Percentiles rank a stretch among this genome's conserved stretches.
These are phyloP conservation scores for Claviceps digitariae DNA, from an alignment of 2,329 filamentous ascomycete genomes.

Conservation along the genomic window DNA sequence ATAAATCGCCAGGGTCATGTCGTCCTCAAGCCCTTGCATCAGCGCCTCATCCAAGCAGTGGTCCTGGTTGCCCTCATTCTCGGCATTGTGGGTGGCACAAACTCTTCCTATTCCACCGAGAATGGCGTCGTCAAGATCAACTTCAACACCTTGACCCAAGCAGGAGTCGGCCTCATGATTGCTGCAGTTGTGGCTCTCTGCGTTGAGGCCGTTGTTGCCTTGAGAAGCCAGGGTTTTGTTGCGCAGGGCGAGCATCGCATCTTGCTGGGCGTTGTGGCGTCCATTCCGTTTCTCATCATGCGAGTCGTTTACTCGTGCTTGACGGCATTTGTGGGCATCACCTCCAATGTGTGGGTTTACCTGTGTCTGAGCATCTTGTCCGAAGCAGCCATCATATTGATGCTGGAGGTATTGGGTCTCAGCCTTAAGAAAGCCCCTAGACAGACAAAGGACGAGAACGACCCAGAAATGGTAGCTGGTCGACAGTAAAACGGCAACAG, in stretches of 20 bases:
- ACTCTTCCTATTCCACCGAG: slow-evolving; percentile 8
- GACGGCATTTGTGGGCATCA: slow-evolving; percentile 16
- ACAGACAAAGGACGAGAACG: not conserved
- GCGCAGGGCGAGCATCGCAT: slow-evolving; percentile 41
- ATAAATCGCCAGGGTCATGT: slow-evolving; percentile 24
- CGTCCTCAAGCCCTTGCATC: slow-evolving; percentile 13
- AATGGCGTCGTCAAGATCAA: slow-evolving; percentile 12
- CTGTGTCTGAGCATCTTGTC: slow-evolving; percentile 19
- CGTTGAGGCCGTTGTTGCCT: slow-evolving; percentile 24
- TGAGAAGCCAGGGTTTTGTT: slow-evolving; percentile 24
- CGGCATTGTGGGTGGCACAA: not conserved
- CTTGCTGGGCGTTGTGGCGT: slow-evolving; percentile 26
- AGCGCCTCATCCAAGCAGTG: not conserved
- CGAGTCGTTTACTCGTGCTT: slow-evolving; percentile 18
- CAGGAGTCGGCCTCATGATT: slow-evolving; percentile 18
- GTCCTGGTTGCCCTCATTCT: not conserved
- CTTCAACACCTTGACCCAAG: slow-evolving; percentile 10
- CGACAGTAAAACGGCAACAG: not conserved
- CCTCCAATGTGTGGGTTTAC: slow-evolving; percentile 17
- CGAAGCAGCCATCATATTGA: slow-evolving; percentile 19
- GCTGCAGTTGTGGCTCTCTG: slow-evolving; percentile 27
- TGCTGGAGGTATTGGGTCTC: slow-evolving; percentile 4
- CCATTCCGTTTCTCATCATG: slow-evolving; percentile 21
- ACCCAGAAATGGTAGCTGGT: not conserved
- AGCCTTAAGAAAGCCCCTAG: not conserved